These are phyloP conservation scores for Vitis rupestris DNA, from an alignment of 164 flowering plant species.

Conservation along the genomic window DNA sequence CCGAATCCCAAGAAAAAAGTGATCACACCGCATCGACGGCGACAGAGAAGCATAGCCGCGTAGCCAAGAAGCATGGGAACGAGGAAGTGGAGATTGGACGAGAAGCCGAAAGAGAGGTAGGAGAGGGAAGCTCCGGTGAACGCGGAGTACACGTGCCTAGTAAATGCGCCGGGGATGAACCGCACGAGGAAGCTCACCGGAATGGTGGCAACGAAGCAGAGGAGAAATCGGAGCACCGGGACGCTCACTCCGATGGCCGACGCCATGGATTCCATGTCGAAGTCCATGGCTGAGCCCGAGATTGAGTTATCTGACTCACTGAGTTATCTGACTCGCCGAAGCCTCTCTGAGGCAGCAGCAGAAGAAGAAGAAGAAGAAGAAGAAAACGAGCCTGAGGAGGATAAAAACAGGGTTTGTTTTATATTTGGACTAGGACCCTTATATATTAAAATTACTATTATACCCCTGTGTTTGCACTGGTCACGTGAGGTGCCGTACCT, in stretches of 20 bases:
- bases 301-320: background rate
- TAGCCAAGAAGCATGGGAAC: slow-evolving; percentile 83
- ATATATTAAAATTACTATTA: too few species aligned
- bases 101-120: slow-evolving; percentile 83
- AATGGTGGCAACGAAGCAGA: slow-evolving; percentile 87
- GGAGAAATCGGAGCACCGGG: slow-evolving; percentile 74
- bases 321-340: background rate
- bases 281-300: slow-evolving; percentile 14
- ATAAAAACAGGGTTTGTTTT: background rate
- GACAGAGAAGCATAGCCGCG: slow-evolving; percentile 68
- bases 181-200: slow-evolving; percentile 77
- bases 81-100: slow-evolving; percentile 88
- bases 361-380: too few species aligned
- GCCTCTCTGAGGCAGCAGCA: too few species aligned
- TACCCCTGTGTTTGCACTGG: too few species aligned
- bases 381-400: background rate
- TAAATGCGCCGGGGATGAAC: slow-evolving; percentile 58
- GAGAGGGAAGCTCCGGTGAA: slow-evolving; percentile 68
- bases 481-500: too few species aligned
- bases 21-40: slow-evolving; percentile 68
- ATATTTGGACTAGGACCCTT: too few species aligned
- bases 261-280: slow-evolving; percentile 69
- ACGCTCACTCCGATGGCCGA: slow-evolving; percentile 72
- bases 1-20: slow-evolving; percentile 84
- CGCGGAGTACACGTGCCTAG: slow-evolving; percentile 67